Conservation (phyloP, 176 grass and related monocot species). For the Chrysopogon serrulatus region DNA sequence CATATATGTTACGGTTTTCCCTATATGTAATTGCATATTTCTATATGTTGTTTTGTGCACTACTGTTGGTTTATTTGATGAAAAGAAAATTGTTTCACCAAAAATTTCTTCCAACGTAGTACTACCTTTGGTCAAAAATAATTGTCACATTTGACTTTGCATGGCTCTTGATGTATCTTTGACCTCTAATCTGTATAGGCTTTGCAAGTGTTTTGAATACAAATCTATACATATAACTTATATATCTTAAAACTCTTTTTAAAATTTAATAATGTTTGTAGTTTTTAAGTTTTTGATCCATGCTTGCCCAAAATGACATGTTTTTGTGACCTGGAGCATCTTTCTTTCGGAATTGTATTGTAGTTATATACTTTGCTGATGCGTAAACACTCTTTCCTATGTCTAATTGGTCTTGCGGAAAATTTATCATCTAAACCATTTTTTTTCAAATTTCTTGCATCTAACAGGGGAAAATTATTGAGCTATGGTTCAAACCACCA, state of each 20-base stretch:
- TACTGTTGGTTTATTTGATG: background rate
- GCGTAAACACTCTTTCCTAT: background rate
- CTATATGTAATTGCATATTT: background rate
- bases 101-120: background rate
- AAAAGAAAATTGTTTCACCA: background rate
- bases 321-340: background rate
- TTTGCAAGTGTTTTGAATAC: too few relatives aligned
- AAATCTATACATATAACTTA: too few relatives aligned
- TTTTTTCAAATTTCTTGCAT: background rate
- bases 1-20: background rate
- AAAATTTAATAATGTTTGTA: too few relatives aligned
- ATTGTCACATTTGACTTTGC: background rate
- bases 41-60: background rate
- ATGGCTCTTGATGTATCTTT: too few relatives aligned
- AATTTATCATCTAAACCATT: background rate
- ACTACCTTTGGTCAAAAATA: background rate
- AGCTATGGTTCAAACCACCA: background rate
- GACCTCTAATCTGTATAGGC: too few relatives aligned
- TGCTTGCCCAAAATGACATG: too few relatives aligned
- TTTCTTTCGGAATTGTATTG: background rate
- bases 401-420: background rate
- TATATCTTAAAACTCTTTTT: too few relatives aligned
- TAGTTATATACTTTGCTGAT: background rate
- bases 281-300: too few relatives aligned
- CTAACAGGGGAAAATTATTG: background rate